Evolutionary conservation across 164 flowering plant genomes (phyloP), one percentile per base, ranked within the genome.

Genomic region (Vitis cinerea): DNA sequence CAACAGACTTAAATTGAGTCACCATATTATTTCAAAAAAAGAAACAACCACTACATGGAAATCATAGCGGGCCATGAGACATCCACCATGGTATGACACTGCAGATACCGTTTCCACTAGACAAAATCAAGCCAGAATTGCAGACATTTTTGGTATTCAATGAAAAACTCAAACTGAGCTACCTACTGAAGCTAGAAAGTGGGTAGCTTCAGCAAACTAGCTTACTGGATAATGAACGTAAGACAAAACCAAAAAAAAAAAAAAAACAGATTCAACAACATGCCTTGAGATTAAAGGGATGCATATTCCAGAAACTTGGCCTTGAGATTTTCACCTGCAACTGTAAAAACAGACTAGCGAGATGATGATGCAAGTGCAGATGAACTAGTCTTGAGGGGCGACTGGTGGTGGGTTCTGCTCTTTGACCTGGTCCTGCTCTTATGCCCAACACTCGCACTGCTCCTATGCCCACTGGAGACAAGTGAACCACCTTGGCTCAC

Each of bases 351-450:
- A 62, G 10, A 27, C 37, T 71, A 73, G 37, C 50, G 77, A 19
- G 78, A 69, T n/a, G 79, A 63, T 30, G 83, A 75, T 57, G 80
- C 68, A 7, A 69, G 63, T 51, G 74, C 63, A 27, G 78, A 56
- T 54, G 80, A 73, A 23, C 66, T 19, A 3, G 12, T 51, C 71
- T 57, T 82, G 16, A 50, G 67, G 4, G 74, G 47, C 12, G 72
- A 65, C 9, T 60, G 73, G 15, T 63, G 80, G 65, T 68, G 74
- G 51, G 62, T 63, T 68, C 73, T 68, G 72, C 75, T 79, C 65
- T 73, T 86, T 37, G 85, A 75, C 64, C 65, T 76, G 62, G 77
- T 79, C 72, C 71, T 84, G 79, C 75, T 79, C 61, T 77, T 84
- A 8, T 80, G 87, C 44, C 71, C 70, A 30, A 55, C 70, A 53